Evolutionary conservation across 2,329 filamentous ascomycete genomes (phyloP).

Genomic region (Stagonosporopsis vannaccii): DNA sequence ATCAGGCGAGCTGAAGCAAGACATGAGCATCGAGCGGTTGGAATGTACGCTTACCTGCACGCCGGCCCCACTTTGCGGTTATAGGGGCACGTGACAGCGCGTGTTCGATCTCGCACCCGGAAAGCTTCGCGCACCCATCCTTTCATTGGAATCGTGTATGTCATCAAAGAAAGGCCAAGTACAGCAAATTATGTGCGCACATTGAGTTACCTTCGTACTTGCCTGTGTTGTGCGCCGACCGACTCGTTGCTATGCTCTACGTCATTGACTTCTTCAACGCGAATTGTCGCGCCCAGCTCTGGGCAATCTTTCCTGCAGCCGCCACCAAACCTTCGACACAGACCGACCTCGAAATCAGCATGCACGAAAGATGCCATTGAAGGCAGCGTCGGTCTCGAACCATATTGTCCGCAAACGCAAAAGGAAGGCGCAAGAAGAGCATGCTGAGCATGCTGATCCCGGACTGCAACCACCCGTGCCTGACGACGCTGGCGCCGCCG

Average conservation of each 20-base stretch:
- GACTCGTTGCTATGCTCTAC: background rate
- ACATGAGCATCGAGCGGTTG: background rate
- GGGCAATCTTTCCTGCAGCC: background rate
- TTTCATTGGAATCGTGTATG: background rate
- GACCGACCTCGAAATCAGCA: background rate
- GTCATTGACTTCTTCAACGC: slow-evolving; percentile 9
- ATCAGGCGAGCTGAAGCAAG: slow-evolving; percentile 5
- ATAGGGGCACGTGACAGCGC: slow-evolving; percentile 8
- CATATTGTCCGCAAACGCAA: slow-evolving; percentile 57
- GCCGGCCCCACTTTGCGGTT: slow-evolving; percentile 1
- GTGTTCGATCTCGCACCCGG: background rate
- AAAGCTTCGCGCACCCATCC: background rate
- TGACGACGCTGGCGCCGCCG: slow-evolving; percentile 7
- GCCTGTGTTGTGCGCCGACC: background rate
- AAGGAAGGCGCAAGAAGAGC: slow-evolving; percentile 37
- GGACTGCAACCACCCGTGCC: slow-evolving; percentile 12
- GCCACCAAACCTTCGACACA: slow-evolving; percentile 3
- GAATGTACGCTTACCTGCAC: background rate
- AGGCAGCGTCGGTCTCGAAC: slow-evolving; percentile 55
- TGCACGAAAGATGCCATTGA: slow-evolving; percentile 33
- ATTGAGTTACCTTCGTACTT: background rate
- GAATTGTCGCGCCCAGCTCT: slow-evolving; percentile 8
- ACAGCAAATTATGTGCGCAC: too few species aligned
- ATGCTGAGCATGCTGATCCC: slow-evolving; percentile 24
- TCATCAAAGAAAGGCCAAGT: background rate